These are phyloP conservation scores for Aspergillus puulaauensis DNA, from an alignment of 2,329 filamentous ascomycete genomes.

Conservation along the genomic window DNA sequence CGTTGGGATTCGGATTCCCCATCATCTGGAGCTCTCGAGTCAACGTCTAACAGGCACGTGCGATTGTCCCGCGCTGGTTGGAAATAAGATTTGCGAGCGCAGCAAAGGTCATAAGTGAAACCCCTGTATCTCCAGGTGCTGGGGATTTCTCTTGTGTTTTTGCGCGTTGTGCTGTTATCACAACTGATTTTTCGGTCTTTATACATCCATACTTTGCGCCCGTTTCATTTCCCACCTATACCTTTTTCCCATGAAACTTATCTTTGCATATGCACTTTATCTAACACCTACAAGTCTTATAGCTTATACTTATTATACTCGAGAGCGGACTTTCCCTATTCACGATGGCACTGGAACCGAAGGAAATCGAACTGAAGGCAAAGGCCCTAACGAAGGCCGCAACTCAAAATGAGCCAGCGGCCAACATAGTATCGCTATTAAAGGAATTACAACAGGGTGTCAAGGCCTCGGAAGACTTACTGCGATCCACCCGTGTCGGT, in stretches of 20 bases:
- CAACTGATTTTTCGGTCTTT: not conserved
- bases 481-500: conserved; percentile 88
- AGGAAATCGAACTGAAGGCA: conserved; percentile 75
- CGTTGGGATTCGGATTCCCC: not conserved
- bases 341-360: conserved; percentile 65
- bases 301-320: not conserved
- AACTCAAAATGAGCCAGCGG: conserved; percentile 69
- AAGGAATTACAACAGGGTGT: conserved; percentile 77
- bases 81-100: not conserved
- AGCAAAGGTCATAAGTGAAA: not conserved
- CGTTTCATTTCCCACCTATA: not conserved
- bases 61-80: conserved; percentile 1
- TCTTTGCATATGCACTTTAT: not conserved
- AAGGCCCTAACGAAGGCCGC: conserved; percentile 80
- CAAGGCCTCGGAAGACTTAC: conserved; percentile 80
- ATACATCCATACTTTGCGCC: not conserved
- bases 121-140: not conserved
- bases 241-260: not conserved
- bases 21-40: not conserved
- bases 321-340: not conserved
- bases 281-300: conserved; percentile 2
- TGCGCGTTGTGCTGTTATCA: not conserved
- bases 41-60: conserved; percentile 7
- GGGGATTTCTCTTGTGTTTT: not conserved
- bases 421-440: conserved; percentile 71